These are phyloP conservation scores for Plasmopara muralis DNA, from an alignment of 352 stramenopile genomes.

Conservation along the genomic window DNA sequence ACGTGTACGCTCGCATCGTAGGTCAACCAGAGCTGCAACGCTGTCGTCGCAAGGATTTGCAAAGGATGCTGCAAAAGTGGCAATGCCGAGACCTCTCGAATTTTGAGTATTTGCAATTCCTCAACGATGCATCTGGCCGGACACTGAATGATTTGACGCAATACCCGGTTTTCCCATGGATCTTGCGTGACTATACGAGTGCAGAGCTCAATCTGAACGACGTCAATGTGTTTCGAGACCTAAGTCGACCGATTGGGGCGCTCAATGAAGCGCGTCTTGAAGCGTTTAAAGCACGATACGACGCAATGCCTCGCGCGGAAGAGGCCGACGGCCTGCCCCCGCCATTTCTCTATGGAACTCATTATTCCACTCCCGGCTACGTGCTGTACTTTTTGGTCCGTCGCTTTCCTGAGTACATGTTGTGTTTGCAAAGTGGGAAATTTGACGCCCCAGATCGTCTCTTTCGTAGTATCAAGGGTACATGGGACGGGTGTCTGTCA, in stretches of 20 bases:
- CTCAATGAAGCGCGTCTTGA: slow-evolving; percentile 85
- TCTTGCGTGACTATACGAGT: slow-evolving; percentile 87
- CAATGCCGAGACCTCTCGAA: slow-evolving; percentile 87
- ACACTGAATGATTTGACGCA: slow-evolving; percentile 87
- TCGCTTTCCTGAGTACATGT: slow-evolving; percentile 93
- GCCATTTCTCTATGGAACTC: slow-evolving; percentile 97
- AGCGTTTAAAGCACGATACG: slow-evolving; percentile 84
- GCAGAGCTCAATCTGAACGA: slow-evolving; percentile 73
- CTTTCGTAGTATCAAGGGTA: slow-evolving; percentile 91
- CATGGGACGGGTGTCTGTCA: slow-evolving; percentile 84
- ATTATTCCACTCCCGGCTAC: slow-evolving; percentile 90
- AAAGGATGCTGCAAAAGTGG: slow-evolving; percentile 64
- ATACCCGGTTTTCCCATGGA: slow-evolving; percentile 96
- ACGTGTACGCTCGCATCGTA: slow-evolving; percentile 62
- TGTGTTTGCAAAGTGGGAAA: slow-evolving; percentile 95
- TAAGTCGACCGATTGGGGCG: slow-evolving; percentile 91
- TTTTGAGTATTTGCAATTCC: slow-evolving; percentile 86
- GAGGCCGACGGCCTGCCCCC: slow-evolving; percentile 79
- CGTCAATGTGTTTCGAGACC: slow-evolving; percentile 79
- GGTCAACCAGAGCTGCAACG: slow-evolving; percentile 44
- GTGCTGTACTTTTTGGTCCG: slow-evolving; percentile 98
- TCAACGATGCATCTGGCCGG: slow-evolving; percentile 80
- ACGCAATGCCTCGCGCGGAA: slow-evolving; percentile 81
- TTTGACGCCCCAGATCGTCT: slow-evolving; percentile 98
- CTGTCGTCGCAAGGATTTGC: slow-evolving; percentile 39